These are phyloP conservation scores for Cladorrhinum samala DNA, from an alignment of 495 filamentous ascomycete genomes.

Conservation along the genomic window DNA sequence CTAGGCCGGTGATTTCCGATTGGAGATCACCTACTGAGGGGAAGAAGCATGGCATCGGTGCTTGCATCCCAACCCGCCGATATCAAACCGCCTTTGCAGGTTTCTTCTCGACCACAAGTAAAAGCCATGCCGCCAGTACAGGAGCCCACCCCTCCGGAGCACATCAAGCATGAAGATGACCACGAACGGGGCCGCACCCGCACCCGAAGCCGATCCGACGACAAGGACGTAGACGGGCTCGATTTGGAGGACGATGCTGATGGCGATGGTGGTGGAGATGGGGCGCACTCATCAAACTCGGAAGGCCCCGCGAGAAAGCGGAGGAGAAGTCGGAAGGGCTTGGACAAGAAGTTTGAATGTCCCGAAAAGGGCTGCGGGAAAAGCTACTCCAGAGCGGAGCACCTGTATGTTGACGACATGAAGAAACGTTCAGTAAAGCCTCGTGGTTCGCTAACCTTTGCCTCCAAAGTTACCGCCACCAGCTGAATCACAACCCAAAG, in stretches of 20 bases:
- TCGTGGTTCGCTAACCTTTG: conserved; percentile 18
- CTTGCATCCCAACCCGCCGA: conserved; percentile 38
- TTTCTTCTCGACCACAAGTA: conserved; percentile 28
- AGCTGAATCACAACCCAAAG: conserved; percentile 94
- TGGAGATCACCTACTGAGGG: conserved; percentile 11
- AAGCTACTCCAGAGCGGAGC: conserved; percentile 93
- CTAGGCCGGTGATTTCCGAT: conserved; percentile 14
- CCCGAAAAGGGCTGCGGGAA: conserved; percentile 85
- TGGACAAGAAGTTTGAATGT: conserved; percentile 94
- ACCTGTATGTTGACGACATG: conserved; percentile 53
- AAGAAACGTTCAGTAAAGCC: not conserved
- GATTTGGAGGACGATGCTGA: conserved; percentile 36
- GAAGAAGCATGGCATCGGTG: conserved; percentile 42
- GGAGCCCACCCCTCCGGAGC: conserved; percentile 36
- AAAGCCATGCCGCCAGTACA: conserved; percentile 38
- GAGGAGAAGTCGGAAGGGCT: conserved; percentile 75
- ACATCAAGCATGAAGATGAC: conserved; percentile 40
- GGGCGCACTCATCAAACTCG: conserved; percentile 47
- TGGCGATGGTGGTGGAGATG: conserved; percentile 32
- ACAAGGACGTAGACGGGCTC: conserved; percentile 37
- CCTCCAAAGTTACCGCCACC: conserved; percentile 64
- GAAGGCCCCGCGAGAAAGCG: conserved; percentile 61
- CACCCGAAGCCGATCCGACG: conserved; percentile 40
- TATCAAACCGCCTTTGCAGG: conserved; percentile 31
- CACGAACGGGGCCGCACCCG: conserved; percentile 40